Percentiles rank a stretch among this genome's conserved stretches.
These are phyloP conservation scores for Phytopythium litorale DNA, from an alignment of 352 stramenopile species.

Conservation along the genomic window DNA sequence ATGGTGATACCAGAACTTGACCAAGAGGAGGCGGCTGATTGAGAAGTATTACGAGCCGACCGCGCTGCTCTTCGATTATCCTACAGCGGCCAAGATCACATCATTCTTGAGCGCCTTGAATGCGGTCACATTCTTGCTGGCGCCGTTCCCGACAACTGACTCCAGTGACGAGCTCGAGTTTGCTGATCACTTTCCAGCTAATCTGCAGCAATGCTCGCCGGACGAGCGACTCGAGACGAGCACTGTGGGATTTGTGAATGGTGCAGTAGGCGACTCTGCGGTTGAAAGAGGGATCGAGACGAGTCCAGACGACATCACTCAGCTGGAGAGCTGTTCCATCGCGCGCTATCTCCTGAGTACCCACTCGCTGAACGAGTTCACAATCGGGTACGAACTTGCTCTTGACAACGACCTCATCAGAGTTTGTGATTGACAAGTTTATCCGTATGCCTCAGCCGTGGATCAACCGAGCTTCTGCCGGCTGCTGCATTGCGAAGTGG, in stretches of 20 bases:
- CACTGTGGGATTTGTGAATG: slow-evolving; percentile 14
- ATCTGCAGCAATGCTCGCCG: slow-evolving; percentile 50
- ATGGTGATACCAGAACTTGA: slow-evolving; percentile 41
- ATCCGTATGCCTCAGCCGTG: background rate
- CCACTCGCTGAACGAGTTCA: slow-evolving; percentile 28
- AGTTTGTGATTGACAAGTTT: background rate
- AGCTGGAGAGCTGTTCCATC: slow-evolving; percentile 47
- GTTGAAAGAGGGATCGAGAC: slow-evolving; percentile 22
- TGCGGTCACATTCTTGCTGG: slow-evolving; percentile 57
- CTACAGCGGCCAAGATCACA: slow-evolving; percentile 39
- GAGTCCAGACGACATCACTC: slow-evolving; percentile 44
- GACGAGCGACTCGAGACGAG: slow-evolving; percentile 32
- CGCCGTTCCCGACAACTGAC: slow-evolving; percentile 18
- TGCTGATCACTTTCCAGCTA: slow-evolving; percentile 26
- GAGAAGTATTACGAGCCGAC: slow-evolving; percentile 61
- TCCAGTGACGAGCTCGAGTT: slow-evolving; percentile 13
- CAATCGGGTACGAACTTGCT: slow-evolving; percentile 36
- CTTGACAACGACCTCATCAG: too few species aligned
- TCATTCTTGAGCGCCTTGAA: slow-evolving; percentile 70
- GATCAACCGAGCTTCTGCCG: background rate
- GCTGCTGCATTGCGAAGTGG: background rate
- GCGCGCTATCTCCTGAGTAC: slow-evolving; percentile 43
- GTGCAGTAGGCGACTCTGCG: slow-evolving; percentile 20
- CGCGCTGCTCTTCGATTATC: slow-evolving; percentile 67
- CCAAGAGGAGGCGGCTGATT: slow-evolving; percentile 52